Evolutionary conservation across 2,329 filamentous ascomycete species (phyloP).

Genomic region (Aspergillus persii): DNA sequence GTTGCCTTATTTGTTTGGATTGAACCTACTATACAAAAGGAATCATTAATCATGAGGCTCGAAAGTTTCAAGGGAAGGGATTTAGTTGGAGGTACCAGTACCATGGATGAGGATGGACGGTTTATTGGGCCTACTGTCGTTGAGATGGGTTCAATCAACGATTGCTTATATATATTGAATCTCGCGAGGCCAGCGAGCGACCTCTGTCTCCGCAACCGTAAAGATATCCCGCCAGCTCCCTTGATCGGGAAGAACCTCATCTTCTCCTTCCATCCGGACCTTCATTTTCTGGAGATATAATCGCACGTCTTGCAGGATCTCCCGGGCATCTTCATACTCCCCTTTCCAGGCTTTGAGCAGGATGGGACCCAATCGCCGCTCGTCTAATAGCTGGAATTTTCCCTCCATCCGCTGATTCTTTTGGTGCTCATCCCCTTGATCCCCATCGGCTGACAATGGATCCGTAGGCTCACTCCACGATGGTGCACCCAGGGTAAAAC

Average conservation of each 20-base stretch:
- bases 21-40: too few species aligned
- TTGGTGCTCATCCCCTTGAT: not conserved
- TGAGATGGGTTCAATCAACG: too few species aligned
- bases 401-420: slow-evolving; percentile 2
- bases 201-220: not conserved
- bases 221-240: slow-evolving; percentile 2
- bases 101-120: too few species aligned
- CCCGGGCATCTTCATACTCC: slow-evolving; percentile 8
- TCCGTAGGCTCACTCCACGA: not conserved
- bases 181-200: not conserved
- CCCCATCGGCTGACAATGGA: slow-evolving; percentile 1
- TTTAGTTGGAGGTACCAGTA: too few species aligned
- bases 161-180: slow-evolving; percentile 1
- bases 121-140: too few species aligned
- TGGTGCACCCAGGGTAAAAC: too few species aligned
- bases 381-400: slow-evolving; percentile 7
- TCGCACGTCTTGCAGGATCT: slow-evolving; percentile 7
- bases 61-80: too few species aligned
- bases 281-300: slow-evolving; percentile 5
- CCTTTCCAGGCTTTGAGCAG: slow-evolving; percentile 8
- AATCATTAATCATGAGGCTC: too few species aligned
- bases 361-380: slow-evolving; percentile 1
- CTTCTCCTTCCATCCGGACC: slow-evolving; percentile 1
- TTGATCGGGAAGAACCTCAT: slow-evolving; percentile 7
- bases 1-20: too few species aligned